Evolutionary conservation across 768 basidiomycete genomes (phyloP), one percentile per base, ranked within the genome.

Genomic region (Tulasnella sp.): DNA sequence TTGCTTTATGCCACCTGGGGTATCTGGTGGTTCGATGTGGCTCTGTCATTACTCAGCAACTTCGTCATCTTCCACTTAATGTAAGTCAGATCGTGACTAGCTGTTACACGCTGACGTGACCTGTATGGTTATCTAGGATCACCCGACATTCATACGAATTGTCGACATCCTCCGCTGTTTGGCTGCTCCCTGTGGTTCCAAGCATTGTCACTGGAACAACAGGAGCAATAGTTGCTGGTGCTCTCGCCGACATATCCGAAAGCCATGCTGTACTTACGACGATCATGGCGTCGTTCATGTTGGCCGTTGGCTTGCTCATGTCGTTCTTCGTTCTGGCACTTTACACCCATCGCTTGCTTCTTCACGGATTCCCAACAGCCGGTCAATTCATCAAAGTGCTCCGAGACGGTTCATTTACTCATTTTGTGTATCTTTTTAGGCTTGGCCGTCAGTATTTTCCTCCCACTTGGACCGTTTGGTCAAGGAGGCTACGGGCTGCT

Each of bases 111-210:
- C 19, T 32, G 5, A 68, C 36, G 6, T 19, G 29, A n/a, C 32
- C 5, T 47, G 19, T 22, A 17, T n/a, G n/a, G 19, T 17, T 47
- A 7, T 11, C n/a, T 84, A 90, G 85, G 87, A 78, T 85, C 79
- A 78, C 82, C 42, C 76, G 84, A n/a, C 89, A 92, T 22, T 80
- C 81, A 6, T 88, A 91, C 76, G 79, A 86, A 0, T 76, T 88
- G 5, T 80, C 84, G 52, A 77, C 80, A 1, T 85, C 91, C 84
- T 87, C 87, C 0, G 80, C 88, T 29, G 78, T 83, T 26, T 92
- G 91, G 90, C 81, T 92, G 8, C 86, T 93, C 36, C 92, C 92
- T 0, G 85, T 91, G 12, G 88, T 93, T 3, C 86, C 91, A 0
- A 83, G 89, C 17, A 84, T 90, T 59, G 91, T 93, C 77, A 86